Evolutionary conservation across 768 basidiomycete species (phyloP), one percentile per base, ranked within the genome.

Genomic region (Sporobolomyces roseus): DNA sequence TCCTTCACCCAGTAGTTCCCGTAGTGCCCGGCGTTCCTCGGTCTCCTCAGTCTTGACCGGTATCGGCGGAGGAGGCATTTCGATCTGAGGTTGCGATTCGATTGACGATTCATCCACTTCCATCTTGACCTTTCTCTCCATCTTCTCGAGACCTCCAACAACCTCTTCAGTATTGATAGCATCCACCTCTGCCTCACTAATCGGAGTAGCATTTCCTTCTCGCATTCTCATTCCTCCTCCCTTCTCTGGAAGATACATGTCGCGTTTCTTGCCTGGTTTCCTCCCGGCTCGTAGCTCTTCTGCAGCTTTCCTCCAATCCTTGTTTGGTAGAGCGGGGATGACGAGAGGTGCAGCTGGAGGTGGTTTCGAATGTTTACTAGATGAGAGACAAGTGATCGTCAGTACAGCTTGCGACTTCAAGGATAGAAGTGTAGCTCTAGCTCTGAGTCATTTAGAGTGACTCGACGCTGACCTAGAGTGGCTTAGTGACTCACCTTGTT

Each of bases 221-320:
- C 53, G 36, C 56, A 64, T 59, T 16, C 60, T 23, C 65, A 73
- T 70, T 4, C 52, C 48, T 9, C 71, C 71, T 23, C 3, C 83
- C 85, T 36, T 83, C 3, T 84, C 82, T 2, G 91, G 91, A 13
- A 91, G 81, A 74, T 85, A 92, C 49, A 84, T 82, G 17, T 79
- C 60, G 46, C 45, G 50, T 60, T 74, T 74, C 65, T 70, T 63
- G 16, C 50, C 33, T 21, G 52, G 25, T 21, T 36, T 53, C 27
- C 51, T 78, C 13, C 77, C 81, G 32, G 78, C 80, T 82, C 85
- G 75, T 68, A 88, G 82, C 77, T 85, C 87, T 48, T 88, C 83
- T 21, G 90, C 89, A 12, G 85, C 79, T 59, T 86, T 88, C 48
- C 91, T 82, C 94, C 94, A 99, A 77, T 99, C 93, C 32, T 86